Base-by-base conservation (phyloP, 228 moss, liverwort and hornwort genomes). In the Sphagnum fallax region DNA sequence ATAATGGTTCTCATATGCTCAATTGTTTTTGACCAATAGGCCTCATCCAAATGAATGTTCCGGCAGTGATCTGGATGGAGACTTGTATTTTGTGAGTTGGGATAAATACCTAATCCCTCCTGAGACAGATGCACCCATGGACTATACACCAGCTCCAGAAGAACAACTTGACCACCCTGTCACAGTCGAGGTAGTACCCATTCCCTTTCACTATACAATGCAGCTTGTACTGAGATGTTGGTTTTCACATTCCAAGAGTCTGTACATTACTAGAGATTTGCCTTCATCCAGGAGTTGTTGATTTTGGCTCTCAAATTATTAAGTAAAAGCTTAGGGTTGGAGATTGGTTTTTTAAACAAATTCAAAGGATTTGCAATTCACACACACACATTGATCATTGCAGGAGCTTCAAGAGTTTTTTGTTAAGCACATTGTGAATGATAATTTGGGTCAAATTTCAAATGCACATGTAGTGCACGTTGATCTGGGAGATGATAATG, bases 21-120 rank as follows among this genome's bases (percentile, higher is more conserved):
- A 32, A 32, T 32, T 32, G 32, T 32, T 32, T 32, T 32, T 32
- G 32, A 32, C 32, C 9, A 55, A 55, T 75, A 95, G 92, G 71
- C 92, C 92, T 0, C 96, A 96, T 77, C 86, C 96, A 9, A 90
- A 91, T 79, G 96, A 96, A 77, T 96, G 97, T 67, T 97, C 97
- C 13, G 93, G 97, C 60, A 97, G 97, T 79, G 97, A 97, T 81
- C 69, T 97, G 73, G 96, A 96, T 67, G 96, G 96, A 51, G 96
- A 92, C 74, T 74, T 89, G 13, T 96, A 96, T 71, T 72, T 85
- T 18, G 96, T 96, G 75, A 82, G 81, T n/a, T 96, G 96, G 92
- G 89, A 96, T 66, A 72, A 76, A 55, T 69, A 60, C 1, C 81
- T 96, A 52, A 62, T 91, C 52, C 96, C 96, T 32, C 74, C 84